Evolutionary conservation across 2,329 filamentous ascomycete genomes (phyloP).

Genomic region (Aureobasidium pullulans): DNA sequence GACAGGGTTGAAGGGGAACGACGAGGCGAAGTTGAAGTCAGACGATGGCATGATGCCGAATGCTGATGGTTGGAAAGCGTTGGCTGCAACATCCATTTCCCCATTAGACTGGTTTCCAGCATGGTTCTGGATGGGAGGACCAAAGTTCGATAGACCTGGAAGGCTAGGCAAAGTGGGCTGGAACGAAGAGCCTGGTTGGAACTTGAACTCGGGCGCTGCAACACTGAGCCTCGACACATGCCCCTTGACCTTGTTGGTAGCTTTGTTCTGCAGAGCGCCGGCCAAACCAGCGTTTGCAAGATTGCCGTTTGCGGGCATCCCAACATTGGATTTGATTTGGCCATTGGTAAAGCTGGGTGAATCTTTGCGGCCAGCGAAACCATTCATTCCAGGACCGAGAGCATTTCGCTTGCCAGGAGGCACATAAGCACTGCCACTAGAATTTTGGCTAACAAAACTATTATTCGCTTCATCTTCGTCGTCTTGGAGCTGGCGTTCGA

Average conservation of each 20-base stretch:
- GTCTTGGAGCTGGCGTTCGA: slow-evolving; percentile 48
- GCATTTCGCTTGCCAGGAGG: slow-evolving; percentile 2
- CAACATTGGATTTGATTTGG: neutral
- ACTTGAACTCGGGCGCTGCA: slow-evolving; percentile 81
- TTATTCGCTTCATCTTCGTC: slow-evolving; percentile 59
- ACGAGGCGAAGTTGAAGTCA: slow-evolving; percentile 31
- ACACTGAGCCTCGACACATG: slow-evolving; percentile 70
- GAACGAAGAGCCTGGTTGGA: slow-evolving; percentile 50
- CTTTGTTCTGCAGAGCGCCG: slow-evolving; percentile 10
- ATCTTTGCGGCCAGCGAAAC: neutral
- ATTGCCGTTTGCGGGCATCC: neutral
- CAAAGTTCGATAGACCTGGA: neutral
- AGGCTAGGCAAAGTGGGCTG: slow-evolving; percentile 25
- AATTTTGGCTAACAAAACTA: slow-evolving; percentile 1
- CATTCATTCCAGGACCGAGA: neutral
- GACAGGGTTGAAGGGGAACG: slow-evolving; percentile 24
- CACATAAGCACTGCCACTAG: slow-evolving; percentile 5
- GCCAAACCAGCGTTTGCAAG: neutral
- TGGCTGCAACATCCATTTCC: slow-evolving; percentile 54
- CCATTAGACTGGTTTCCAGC: slow-evolving; percentile 24
- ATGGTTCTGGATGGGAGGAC: slow-evolving; percentile 16
- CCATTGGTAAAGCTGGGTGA: neutral
- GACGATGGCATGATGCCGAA: slow-evolving; percentile 20
- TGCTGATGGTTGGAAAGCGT: slow-evolving; percentile 29
- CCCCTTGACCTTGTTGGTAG: slow-evolving; percentile 8